Base-by-base conservation (phyloP, 305 asterid genomes). In the Fraxinus angustifolia region DNA sequence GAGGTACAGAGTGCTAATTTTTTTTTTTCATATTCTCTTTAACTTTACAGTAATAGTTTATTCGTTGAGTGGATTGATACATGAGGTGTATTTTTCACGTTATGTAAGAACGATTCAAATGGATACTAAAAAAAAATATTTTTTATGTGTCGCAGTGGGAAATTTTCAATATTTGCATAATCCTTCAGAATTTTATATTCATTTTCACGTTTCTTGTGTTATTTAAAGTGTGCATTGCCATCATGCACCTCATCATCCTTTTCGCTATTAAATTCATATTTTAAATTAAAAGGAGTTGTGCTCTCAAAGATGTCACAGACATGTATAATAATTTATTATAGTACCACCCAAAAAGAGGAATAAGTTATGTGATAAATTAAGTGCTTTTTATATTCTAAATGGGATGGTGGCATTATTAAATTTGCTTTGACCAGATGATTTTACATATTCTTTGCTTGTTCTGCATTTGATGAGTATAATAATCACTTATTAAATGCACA, bases 391-490 rank as follows among this genome's bases (percentile, higher is more conserved):
- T 76, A 85, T 78, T 83, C 77, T 80, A 80, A 83, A 75, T 79
- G 71, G 50, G 84, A 35, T 78, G 83, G 26, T 58, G 72, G 53
- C 73, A 60, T 82, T 82, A 80, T 83, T 84, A 74, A 86, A 67
- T 17, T 70, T 82, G 78, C 33, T 84, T 89, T 93, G 92, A 92
- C 93, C 78, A 85, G 82, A 83, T 90, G 88, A 79, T 73, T 68
- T 76, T 83, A 65, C 75, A 76, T 83, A 82, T 88, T 88, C 85
- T 89, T 87, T 83, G 80, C 79, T 88, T 88, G 33, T 77, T 79
- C 53, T 72, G 84, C 83, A 79, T 87, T 82, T 82, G 81, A 78
- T 84, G 60, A 53, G 83, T 82, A 74, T 85, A 86, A 80, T 76
- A 79, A 60, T 81, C 78, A 72, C 74, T 67, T 89, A 82, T 83